phyloP scores from a whole-genome alignment of 495 filamentous ascomycete species.

The Haplographium delicatum region DNA sequence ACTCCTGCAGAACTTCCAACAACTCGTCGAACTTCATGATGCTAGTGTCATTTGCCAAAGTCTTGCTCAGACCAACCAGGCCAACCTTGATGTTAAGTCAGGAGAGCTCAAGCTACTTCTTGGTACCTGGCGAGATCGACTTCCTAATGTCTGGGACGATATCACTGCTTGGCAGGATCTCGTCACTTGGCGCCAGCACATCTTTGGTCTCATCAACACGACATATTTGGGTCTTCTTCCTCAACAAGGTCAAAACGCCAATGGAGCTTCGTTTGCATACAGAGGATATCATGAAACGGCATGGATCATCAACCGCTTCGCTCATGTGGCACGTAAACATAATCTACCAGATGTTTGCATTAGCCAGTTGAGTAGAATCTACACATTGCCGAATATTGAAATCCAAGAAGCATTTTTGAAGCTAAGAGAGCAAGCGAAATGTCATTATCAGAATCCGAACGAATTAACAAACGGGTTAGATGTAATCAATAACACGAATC shows the following conservation, averaged over 20 bases:
- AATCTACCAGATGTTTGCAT: conserved; percentile 96
- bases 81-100: conserved; percentile 88
- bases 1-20: conserved; percentile 94
- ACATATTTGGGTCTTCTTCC: conserved; percentile 87
- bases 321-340: conserved; percentile 95
- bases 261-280: conserved; percentile 82
- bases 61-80: conserved; percentile 72
- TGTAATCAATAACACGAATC: conserved; percentile 99
- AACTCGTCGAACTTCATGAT: conserved; percentile 97
- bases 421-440: conserved; percentile 92
- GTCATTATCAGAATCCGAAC: conserved; percentile 90
- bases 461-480: conserved; percentile 91
- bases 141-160: conserved; percentile 98
- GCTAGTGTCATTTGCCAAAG: conserved; percentile 92
- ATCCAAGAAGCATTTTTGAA: conserved; percentile 99
- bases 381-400: conserved; percentile 97
- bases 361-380: conserved; percentile 91
- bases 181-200: conserved; percentile 98
- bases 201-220: conserved; percentile 93
- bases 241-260: conserved; percentile 72
- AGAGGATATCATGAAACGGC: conserved; percentile 97
- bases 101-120: conserved; percentile 92
- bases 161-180: conserved; percentile 99
- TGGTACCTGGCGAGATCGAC: conserved; percentile 88
- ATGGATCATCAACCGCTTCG: conserved; percentile 99